Conservation (phyloP, 2,329 filamentous ascomycete genomes). For the Nothomitra cinnamomea region DNA sequence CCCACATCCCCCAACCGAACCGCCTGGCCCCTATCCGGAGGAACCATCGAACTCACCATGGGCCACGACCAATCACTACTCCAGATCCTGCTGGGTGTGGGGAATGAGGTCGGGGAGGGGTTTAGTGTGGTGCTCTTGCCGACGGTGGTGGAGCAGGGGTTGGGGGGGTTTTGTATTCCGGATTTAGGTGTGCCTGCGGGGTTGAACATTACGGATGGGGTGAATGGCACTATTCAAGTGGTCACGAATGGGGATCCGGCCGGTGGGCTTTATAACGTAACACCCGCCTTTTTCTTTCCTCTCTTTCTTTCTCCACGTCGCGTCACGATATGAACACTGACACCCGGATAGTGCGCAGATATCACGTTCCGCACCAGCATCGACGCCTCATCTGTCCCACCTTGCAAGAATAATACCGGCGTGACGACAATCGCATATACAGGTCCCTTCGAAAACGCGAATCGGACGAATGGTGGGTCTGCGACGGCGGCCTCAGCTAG, state of each 20-base stretch:
- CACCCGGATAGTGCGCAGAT: conserved; percentile 6
- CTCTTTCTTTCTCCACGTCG: background rate
- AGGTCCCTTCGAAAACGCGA: conserved; percentile 24
- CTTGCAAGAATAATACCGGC: conserved; percentile 3
- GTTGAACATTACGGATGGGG: conserved; percentile 37
- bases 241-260: background rate
- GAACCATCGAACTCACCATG: background rate
- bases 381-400: background rate
- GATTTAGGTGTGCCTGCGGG: conserved; percentile 29
- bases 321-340: background rate
- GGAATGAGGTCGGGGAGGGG: background rate
- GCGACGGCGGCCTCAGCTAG: conserved; percentile 15
- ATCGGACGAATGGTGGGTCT: conserved; percentile 21
- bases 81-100: conserved; percentile 4
- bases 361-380: conserved; percentile 7
- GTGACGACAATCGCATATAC: conserved; percentile 17
- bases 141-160: conserved; percentile 35
- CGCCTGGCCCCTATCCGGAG: background rate
- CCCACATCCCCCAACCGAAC: background rate
- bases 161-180: conserved; percentile 37
- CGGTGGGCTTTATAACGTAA: conserved; percentile 2
- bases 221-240: conserved; percentile 22
- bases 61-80: conserved; percentile 1
- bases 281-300: background rate
- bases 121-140: conserved; percentile 24